Conservation (phyloP, 306 rosid species). For the Lithocarpus polystachyus region DNA sequence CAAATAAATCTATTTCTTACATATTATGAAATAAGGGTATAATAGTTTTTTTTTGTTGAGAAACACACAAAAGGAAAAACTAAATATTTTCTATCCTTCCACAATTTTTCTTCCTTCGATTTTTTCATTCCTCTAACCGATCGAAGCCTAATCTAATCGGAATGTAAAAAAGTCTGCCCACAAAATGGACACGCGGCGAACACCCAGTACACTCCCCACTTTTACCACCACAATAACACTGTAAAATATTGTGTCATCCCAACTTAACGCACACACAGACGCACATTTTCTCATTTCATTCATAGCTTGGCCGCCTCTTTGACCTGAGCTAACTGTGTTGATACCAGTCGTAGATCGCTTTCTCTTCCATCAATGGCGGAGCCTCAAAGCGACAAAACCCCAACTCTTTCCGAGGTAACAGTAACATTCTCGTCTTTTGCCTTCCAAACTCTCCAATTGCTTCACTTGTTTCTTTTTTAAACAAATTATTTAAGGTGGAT, state of each 20-base stretch:
- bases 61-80: no score
- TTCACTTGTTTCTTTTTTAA: neutral
- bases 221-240: neutral
- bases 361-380: slow-evolving; percentile 73
- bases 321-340: neutral
- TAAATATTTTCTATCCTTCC: no score
- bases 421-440: slow-evolving; percentile 16
- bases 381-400: slow-evolving; percentile 36
- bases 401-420: slow-evolving; percentile 67
- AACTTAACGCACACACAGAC: neutral
- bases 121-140: no score
- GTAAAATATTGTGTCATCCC: neutral
- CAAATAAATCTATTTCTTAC: no score
- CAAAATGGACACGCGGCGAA: neutral
- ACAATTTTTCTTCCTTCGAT: no score
- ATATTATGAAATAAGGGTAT: no score
- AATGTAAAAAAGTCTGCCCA: neutral
- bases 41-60: no score
- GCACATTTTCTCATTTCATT: neutral
- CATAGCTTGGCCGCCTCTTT: slow-evolving; percentile 16
- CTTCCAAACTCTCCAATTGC: neutral
- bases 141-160: no score
- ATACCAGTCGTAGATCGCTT: slow-evolving; percentile 7
- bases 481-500: neutral
- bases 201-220: neutral